Conservation (phyloP, 2,329 filamentous ascomycete species). For the Didymella exigua region DNA sequence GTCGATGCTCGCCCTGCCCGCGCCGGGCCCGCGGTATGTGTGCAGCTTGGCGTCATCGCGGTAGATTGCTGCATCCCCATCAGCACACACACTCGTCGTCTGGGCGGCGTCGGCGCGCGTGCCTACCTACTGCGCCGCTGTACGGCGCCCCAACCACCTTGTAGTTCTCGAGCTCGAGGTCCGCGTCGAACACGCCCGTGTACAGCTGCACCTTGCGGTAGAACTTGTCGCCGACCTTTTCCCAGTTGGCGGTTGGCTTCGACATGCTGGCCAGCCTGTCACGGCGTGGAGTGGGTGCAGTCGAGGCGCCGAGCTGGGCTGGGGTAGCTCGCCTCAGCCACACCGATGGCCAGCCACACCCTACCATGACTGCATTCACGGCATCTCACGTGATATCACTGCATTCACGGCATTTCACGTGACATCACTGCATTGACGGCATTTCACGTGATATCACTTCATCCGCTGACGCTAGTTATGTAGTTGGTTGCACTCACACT, state of each 20-base stretch:
- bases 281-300: constrained; percentile 15
- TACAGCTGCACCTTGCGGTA: constrained; percentile 96
- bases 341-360: too few relatives aligned
- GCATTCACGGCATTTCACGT: too few relatives aligned
- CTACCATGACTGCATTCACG: too few relatives aligned
- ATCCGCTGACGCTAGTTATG: too few relatives aligned
- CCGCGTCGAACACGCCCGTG: constrained; percentile 88
- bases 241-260: constrained; percentile 87
- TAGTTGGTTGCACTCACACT: too few relatives aligned
- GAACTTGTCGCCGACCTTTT: constrained; percentile 88
- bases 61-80: constrained; percentile 70
- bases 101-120: constrained; percentile 2
- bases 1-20: constrained; percentile 83
- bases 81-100: neutral
- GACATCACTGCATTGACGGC: too few relatives aligned
- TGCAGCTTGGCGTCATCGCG: constrained; percentile 86
- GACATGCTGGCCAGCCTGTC: constrained; percentile 39
- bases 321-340: constrained; percentile 15
- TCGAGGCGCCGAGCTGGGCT: constrained; percentile 12
- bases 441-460: too few relatives aligned
- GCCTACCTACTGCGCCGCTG: constrained; percentile 85
- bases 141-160: constrained; percentile 90
- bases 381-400: too few relatives aligned
- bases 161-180: constrained; percentile 94
- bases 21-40: constrained; percentile 73